Conservation (phyloP, 202 grass and related monocot species). For the Dendrocalamus latiflorus region DNA sequence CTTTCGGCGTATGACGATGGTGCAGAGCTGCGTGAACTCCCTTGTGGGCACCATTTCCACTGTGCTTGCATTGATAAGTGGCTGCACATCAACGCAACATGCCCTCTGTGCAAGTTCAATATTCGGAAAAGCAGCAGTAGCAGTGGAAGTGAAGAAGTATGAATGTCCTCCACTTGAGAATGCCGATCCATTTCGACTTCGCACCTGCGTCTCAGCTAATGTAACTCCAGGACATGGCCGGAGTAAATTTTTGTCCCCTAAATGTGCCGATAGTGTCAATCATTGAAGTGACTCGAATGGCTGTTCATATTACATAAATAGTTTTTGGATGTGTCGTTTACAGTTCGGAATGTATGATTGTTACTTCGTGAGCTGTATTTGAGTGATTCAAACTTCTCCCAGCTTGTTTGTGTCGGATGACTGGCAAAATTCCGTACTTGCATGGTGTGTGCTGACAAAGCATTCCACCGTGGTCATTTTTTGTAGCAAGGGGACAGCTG, state of each 20-base stretch:
- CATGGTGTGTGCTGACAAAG: constrained; percentile 2
- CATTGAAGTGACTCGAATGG: constrained; percentile 12
- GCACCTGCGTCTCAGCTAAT: constrained; percentile 12
- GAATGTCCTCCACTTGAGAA: background rate
- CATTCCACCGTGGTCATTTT: background rate
- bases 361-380: background rate
- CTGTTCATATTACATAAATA: constrained; percentile 35
- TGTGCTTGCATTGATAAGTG: constrained; percentile 87
- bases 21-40: constrained; percentile 72
- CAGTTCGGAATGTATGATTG: constrained; percentile 15
- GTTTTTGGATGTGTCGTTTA: constrained; percentile 18
- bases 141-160: constrained; percentile 79
- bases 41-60: constrained; percentile 89
- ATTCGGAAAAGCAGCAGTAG: constrained; percentile 57
- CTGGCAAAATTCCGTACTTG: background rate
- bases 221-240: constrained; percentile 11
- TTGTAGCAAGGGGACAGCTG: background rate
- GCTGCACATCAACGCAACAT: constrained; percentile 86
- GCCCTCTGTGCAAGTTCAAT: constrained; percentile 90
- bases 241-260: constrained; percentile 55
- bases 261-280: constrained; percentile 25
- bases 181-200: background rate
- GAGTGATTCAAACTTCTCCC: background rate
- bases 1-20: constrained; percentile 77
- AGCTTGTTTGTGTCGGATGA: background rate